phyloP scores from a whole-genome alignment of 2,329 filamentous ascomycete genomes.

The Claviceps sp. region DNA sequence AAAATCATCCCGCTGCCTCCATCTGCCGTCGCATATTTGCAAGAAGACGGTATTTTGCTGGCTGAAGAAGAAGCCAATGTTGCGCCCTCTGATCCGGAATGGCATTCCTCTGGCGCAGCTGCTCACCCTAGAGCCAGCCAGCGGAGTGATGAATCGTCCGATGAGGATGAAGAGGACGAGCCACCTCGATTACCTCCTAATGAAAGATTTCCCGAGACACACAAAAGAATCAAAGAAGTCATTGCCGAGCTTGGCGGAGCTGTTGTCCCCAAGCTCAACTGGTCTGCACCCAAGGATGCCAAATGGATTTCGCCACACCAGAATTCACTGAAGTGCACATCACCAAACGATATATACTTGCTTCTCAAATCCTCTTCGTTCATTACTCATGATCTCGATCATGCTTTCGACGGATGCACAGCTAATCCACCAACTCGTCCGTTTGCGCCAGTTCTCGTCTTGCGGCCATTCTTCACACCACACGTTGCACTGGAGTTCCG shows the following conservation, averaged over 20 bases:
- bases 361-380: slow-evolving; percentile 92
- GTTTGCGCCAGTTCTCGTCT: slow-evolving; percentile 67
- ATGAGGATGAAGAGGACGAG: slow-evolving; percentile 35
- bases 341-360: slow-evolving; percentile 83
- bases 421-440: slow-evolving; percentile 24
- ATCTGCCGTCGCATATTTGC: slow-evolving; percentile 73
- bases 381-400: slow-evolving; percentile 83
- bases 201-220: slow-evolving; percentile 54
- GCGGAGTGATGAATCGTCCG: slow-evolving; percentile 29
- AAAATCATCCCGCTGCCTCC: slow-evolving; percentile 64
- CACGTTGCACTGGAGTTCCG: slow-evolving; percentile 90
- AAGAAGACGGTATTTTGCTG: slow-evolving; percentile 82
- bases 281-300: slow-evolving; percentile 93
- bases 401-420: slow-evolving; percentile 67
- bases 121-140: slow-evolving; percentile 15
- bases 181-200: slow-evolving; percentile 32
- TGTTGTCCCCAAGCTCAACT: slow-evolving; percentile 89
- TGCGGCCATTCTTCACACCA: slow-evolving; percentile 77
- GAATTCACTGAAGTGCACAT: slow-evolving; percentile 85
- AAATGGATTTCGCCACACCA: slow-evolving; percentile 74
- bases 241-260: slow-evolving; percentile 74
- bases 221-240: slow-evolving; percentile 59
- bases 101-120: slow-evolving; percentile 22
- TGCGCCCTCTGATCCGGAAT: slow-evolving; percentile 44
- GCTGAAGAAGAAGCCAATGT: slow-evolving; percentile 50